Base-by-base conservation (phyloP, 805 yeast species). In the Wickerhamomyces queroliae region DNA sequence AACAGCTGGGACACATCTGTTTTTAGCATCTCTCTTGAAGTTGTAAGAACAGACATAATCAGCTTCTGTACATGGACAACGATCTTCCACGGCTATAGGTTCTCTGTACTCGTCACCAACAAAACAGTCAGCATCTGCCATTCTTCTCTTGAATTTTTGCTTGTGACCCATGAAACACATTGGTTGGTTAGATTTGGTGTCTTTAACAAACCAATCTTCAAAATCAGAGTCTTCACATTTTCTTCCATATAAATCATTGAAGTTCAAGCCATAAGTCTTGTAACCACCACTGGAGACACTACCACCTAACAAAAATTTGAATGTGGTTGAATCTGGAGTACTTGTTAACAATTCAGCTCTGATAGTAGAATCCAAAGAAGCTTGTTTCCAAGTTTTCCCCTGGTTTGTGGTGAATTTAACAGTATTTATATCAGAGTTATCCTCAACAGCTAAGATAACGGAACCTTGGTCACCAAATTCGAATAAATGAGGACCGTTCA, bases 401-500 rank as follows among this genome's bases (percentile, higher is more conserved):
- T 83, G 88, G 55, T 87, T 90, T 12, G 80, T 54, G 0, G 95
- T 80, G 50, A 69, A 87, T 39, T 57, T 64, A 32, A 69, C 59
- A 7, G 59, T 58, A 38, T 67, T 66, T 0, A 56, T 50, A 5
- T 52, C 55, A 5, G 67, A 53, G 15, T 56, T 51, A 25, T 50
- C 61, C 27, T 83, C 80, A n/a, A 76, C 58, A 2, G 86, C 83
- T 2, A 83, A 58, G 15, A 85, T 71, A 10, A 87, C 58, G 51
- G 86, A 83, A 25, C 95, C 96, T 42, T 74, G 76, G 58, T 87
- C 95, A 35, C 91, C 95, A 62, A 78, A 79, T 2, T 78, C 69
- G 45, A 74, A 76, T 3, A 67, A 44, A 28, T 75, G 66, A 3
- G 85, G 74, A 32, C 67, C 71, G 20, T 76, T 74, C 12, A 77